Evolutionary conservation across 108 stramenopile species (phyloP).

Genomic region (Nannochloropsis oceanica): DNA sequence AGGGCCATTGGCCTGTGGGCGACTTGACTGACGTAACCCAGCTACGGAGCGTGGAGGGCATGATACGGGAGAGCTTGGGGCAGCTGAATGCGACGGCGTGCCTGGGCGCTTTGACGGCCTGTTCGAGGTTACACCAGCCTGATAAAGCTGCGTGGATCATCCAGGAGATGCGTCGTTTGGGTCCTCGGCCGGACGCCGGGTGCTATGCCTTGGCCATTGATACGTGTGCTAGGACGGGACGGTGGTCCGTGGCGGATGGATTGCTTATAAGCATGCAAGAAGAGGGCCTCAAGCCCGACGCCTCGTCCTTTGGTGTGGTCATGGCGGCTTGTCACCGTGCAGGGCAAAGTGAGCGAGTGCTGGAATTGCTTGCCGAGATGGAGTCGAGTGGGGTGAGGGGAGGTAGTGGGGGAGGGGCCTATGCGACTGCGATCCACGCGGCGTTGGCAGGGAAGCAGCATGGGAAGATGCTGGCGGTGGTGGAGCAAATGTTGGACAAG

Average conservation of each 20-base stretch:
- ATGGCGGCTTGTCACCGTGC: conserved; percentile 1
- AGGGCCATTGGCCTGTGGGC: not conserved
- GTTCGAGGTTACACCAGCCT: not conserved
- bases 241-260: not conserved
- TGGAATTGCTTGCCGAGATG: conserved; percentile 3
- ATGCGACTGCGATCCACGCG: not conserved
- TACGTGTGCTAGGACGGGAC: not conserved
- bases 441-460: not conserved
- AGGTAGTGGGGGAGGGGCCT: not conserved
- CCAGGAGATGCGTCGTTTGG: not conserved
- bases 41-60: not conserved
- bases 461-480: not conserved
- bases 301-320: not conserved
- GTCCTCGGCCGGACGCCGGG: not conserved
- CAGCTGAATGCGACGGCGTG: not conserved
- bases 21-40: not conserved
- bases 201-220: not conserved
- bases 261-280: not conserved
- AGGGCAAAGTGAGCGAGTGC: not conserved
- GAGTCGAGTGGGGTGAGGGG: not conserved
- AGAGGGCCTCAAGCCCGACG: not conserved
- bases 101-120: not conserved
- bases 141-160: not conserved
- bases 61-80: not conserved
- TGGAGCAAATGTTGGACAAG: not conserved